phyloP scores from a whole-genome alignment of 306 rosid genomes.

The Sindora glabra region DNA sequence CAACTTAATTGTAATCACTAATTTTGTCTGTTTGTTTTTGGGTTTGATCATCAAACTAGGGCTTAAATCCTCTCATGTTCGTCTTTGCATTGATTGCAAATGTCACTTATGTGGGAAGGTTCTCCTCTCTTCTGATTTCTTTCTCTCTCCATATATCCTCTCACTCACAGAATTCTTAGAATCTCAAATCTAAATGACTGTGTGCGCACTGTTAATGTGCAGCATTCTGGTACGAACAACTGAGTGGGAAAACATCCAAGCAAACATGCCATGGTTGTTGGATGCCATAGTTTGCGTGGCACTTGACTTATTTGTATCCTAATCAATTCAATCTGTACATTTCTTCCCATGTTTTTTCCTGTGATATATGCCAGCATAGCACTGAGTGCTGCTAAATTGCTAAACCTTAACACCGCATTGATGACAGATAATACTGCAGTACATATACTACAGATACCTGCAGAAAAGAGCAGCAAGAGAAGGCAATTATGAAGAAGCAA shows the following conservation, averaged over 20 bases:
- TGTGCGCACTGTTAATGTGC: slow-evolving; percentile 12
- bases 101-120: slow-evolving; percentile 77
- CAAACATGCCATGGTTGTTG: slow-evolving; percentile 87
- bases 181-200: too few species aligned
- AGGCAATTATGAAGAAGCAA: slow-evolving; percentile 31
- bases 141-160: background rate
- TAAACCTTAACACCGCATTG: slow-evolving; percentile 38
- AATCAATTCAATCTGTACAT: too few species aligned
- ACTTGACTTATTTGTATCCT: slow-evolving; percentile 94
- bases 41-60: slow-evolving; percentile 40
- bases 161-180: background rate
- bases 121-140: slow-evolving; percentile 4
- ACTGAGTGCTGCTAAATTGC: too few species aligned
- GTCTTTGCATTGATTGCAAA: slow-evolving; percentile 83
- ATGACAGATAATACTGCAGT: slow-evolving; percentile 71
- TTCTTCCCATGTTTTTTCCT: too few species aligned
- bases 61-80: slow-evolving; percentile 93
- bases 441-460: slow-evolving; percentile 37
- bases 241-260: slow-evolving; percentile 75
- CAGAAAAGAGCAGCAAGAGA: background rate
- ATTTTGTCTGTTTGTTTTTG: background rate
- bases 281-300: slow-evolving; percentile 84
- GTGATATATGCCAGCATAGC: too few species aligned
- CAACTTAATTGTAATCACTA: too few species aligned
- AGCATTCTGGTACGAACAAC: slow-evolving; percentile 72